Evolutionary conservation across 768 basidiomycete species (phyloP), one percentile per base, ranked within the genome.

Genomic region (Amanita subjunquillea): DNA sequence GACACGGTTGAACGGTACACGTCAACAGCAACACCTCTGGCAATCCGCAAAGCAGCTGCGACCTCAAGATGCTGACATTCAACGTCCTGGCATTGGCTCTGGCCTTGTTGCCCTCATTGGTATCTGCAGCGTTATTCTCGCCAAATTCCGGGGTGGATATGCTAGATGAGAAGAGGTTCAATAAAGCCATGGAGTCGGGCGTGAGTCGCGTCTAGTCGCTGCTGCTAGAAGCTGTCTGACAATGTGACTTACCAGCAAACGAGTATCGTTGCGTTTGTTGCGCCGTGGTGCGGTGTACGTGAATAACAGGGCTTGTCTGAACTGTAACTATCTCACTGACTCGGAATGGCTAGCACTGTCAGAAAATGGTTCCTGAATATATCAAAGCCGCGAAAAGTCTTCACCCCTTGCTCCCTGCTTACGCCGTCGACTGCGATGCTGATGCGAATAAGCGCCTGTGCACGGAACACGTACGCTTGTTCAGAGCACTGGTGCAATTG

Each of bases 351-450:
- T 62, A 90, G 83, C 88, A 96, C 62, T 96, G 93, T 63, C 81
- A 93, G 70, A 71, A 71, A 34, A 78, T 95, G 74, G 88, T 74
- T 5, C 93, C 94, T 0, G 89, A 95, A 63, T 90, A 83, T 60
- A 82, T 78, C 63, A 85, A 87, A 59, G 91, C 91, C 3, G 91
- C 92, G 0, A 65, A 78, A 9, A 84, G 80, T 1, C 75, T 96
- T 6, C 73, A 81, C 54, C 92, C 94, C 3, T 72, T 96, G 25
- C 73, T 97, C 22, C 91, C 91, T 0, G 77, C 87, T 51, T 96
- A 93, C 65, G 91, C 92, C 10, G 79, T 97, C n/a, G 91, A 97
- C 63, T 97, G 93, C 57, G 92, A 96, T 60, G 83, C 78, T 12
- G 77, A 82, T 30, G 72, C 71, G 62, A 95, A 97, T 67, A 92